Evolutionary conservation across 805 yeast species (phyloP), one percentile per base, ranked within the genome.

Genomic region (Babjeviella inositovora): DNA sequence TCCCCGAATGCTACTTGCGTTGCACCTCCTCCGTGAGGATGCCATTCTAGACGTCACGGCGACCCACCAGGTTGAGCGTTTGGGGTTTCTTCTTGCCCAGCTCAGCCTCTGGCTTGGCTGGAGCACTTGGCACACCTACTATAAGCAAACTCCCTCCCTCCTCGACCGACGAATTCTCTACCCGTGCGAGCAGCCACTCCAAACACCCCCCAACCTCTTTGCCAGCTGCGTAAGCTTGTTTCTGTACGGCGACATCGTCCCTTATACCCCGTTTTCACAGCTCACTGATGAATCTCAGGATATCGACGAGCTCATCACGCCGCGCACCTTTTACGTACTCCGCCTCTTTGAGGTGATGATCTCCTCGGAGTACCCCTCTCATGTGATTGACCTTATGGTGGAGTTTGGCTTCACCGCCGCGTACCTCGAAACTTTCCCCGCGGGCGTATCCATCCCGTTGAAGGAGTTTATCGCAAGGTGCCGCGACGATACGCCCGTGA

Each of bases 11-110:
- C 11, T 24, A n/a, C 45, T 77, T 13, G 66, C 84, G 0, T 45
- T 87, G 22, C 96, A 85, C 47, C 38, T 84, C 18, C 47, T 81
- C 2, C 51, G 84, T 25, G 96, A 87, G 41, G 96, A 87, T 29
- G 43, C 61, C 21, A 58, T 62, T 24, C 49, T 87, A 15, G 70
- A 76, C 34, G 45, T 65, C 2, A 45, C 68, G 13, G 50, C 58
- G 5, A 26, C 37, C 3, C 25, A 34, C 0, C 41, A 49, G 6
- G 46, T 57, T 8, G 33, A 48, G 4, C 45, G 45, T 15, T 34
- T 85, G 14, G 69, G 75, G 0, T 13, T 47, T 1, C 41, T 84
- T 12, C 42, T 84, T n/a, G 51, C 71, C 0, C 75, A 73, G 32
- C 39, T 79, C 8, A 59, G 74, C 0, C 33, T 53, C 8, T 67